Evolutionary conservation across 345 rosid genomes (phyloP), one percentile per base, ranked within the genome.

Genomic region (Toxicodendron radicans): DNA sequence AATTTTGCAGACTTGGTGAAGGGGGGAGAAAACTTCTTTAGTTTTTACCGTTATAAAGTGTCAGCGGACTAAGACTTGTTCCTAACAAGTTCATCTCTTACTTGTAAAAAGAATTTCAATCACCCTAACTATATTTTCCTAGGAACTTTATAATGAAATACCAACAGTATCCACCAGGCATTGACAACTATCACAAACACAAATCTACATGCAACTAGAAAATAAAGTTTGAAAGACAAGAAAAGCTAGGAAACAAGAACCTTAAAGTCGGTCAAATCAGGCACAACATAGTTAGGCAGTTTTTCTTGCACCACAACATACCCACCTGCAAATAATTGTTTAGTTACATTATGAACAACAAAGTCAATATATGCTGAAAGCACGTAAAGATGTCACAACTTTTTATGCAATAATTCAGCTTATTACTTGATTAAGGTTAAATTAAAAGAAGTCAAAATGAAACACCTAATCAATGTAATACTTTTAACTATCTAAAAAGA

Each of bases 241-340:
- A 61, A 63, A 10, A 12, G 69, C 66, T 10, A 53, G 41, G 61
- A 23, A 30, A 54, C 60, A 30, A 75, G 73, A 81, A 95, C 97
- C 93, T 89, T 83, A 76, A 91, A 91, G 82, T 76, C 86, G 0
- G 94, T 89, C 78, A 92, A 87, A 83, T 91, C 95, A 75, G 95
- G 97, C 74, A 92, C 92, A 0, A 92, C 79, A 56, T 92, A 95
- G 76, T 91, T 90, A 38, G 97, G 97, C 82, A 95, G 78, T 80
- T 92, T 92, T 81, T 89, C 92, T 46, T 79, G 94, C 87, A 88
- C 75, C 80, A 94, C 75, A 48, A 91, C 92, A 72, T 92, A 94
- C 48, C 99, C 92, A 80, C 97, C 97, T 90, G 85, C 87, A 83
- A 73, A 60, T 65, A 41, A 61, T 5, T 14, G 53, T 62, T 69